Conservation (phyloP, 495 filamentous ascomycete genomes). For the Trichoderma asperelloides region DNA sequence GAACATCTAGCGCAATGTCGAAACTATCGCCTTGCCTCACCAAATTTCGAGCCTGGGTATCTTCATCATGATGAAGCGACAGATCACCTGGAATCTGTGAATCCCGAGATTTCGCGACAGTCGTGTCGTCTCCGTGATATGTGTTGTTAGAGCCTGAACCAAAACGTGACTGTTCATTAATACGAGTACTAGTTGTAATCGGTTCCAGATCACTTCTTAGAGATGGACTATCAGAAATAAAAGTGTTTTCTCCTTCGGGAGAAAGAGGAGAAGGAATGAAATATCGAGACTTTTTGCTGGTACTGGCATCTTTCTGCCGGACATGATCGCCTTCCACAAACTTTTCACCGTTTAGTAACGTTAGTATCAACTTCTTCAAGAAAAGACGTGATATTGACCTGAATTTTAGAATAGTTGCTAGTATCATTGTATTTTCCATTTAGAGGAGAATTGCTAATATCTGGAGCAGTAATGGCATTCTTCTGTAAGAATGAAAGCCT, state of each 20-base stretch:
- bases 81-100: background rate
- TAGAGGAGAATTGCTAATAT: background rate
- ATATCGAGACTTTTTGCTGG: background rate
- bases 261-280: background rate
- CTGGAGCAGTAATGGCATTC: conserved; percentile 6
- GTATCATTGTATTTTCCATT: too few relatives aligned
- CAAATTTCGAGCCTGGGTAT: background rate
- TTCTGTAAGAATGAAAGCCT: conserved; percentile 10
- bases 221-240: background rate
- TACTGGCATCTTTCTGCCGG: background rate
- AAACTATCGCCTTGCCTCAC: background rate
- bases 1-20: conserved; percentile 12
- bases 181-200: background rate
- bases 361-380: background rate
- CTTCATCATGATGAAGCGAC: background rate
- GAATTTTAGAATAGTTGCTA: background rate
- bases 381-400: background rate
- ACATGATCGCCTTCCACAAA: background rate
- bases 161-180: background rate
- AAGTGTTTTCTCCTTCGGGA: background rate
- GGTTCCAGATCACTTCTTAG: background rate
- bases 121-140: background rate
- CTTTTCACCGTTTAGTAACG: background rate
- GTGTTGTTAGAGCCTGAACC: background rate
- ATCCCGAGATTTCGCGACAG: background rate